Percentiles rank a stretch among this genome's conserved stretches.
These are phyloP conservation scores for Penicillium alfredii DNA, from an alignment of 495 filamentous ascomycete genomes.

Conservation along the genomic window DNA sequence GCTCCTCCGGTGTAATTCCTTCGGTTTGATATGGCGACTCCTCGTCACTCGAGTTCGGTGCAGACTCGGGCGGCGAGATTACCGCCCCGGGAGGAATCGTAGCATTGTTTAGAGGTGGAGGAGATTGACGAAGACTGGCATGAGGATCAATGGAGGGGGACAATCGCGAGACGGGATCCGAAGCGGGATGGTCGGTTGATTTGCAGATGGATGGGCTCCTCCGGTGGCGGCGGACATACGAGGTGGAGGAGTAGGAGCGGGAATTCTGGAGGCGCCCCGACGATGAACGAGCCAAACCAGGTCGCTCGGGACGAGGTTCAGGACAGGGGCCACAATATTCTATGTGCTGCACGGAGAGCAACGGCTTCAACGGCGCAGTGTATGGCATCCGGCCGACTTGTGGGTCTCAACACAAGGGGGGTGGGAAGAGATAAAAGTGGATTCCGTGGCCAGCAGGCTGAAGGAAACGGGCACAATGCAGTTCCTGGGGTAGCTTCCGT, in stretches of 20 bases:
- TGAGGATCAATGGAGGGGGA: slow-evolving; percentile 47
- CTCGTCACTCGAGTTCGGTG: slow-evolving; percentile 73
- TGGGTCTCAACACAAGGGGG: slow-evolving; percentile 36
- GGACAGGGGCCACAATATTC: slow-evolving; percentile 53
- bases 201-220: slow-evolving; percentile 54
- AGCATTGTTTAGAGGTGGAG: slow-evolving; percentile 65
- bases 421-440: slow-evolving; percentile 5
- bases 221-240: slow-evolving; percentile 64
- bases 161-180: slow-evolving; percentile 31
- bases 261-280: slow-evolving; percentile 52
- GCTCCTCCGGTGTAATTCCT: slow-evolving; percentile 64
- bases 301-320: slow-evolving; percentile 43
- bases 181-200: slow-evolving; percentile 18
- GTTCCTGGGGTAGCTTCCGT: slow-evolving; percentile 4
- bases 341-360: slow-evolving; percentile 67
- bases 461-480: slow-evolving; percentile 3
- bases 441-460: too few relatives aligned
- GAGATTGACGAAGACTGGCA: slow-evolving; percentile 67
- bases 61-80: slow-evolving; percentile 83
- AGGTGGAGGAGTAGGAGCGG: slow-evolving; percentile 71
- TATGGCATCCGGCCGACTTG: slow-evolving; percentile 76
- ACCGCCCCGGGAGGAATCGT: slow-evolving; percentile 73
- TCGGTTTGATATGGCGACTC: slow-evolving; percentile 51
- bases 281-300: slow-evolving; percentile 29
- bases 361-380: slow-evolving; percentile 78